A percentile compares a stretch with the other conserved stretches of the same genome.
These are phyloP conservation scores for Ceratorhiza oryzae-sativae DNA, from an alignment of 1,284 basidiomycete genomes.

Conservation along the genomic window DNA sequence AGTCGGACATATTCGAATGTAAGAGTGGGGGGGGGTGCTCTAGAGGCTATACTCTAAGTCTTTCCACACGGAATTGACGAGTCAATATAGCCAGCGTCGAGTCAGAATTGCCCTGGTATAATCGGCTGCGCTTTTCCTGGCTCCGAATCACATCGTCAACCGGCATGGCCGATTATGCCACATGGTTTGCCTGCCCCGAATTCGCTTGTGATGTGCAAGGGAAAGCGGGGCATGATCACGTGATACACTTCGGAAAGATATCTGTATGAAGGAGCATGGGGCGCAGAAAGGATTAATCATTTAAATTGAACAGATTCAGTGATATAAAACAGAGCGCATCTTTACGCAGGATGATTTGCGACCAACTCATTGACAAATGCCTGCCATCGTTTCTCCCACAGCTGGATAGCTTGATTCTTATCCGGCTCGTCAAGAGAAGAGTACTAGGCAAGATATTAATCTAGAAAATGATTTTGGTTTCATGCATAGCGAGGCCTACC, in stretches of 20 bases:
- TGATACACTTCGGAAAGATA: too few species aligned
- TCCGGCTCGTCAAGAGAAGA: not conserved
- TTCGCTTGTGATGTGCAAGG: too few species aligned
- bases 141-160: conserved; percentile 74
- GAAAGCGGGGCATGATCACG: too few species aligned
- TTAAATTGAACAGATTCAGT: too few species aligned
- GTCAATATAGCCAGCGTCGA: not conserved
- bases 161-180: conserved; percentile 52
- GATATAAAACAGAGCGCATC: too few species aligned
- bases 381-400: conserved; percentile 26
- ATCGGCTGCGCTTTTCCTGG: conserved; percentile 37
- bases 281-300: too few species aligned
- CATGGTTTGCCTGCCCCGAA: too few species aligned
- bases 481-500: too few species aligned
- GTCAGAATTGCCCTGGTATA: not conserved
- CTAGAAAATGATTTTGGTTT: too few species aligned
- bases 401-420: conserved; percentile 4
- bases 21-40: not conserved
- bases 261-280: too few species aligned
- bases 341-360: not conserved
- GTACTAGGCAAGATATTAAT: not conserved
- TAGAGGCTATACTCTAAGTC: not conserved
- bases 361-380: conserved; percentile 6
- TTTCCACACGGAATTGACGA: not conserved
- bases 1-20: not conserved